Conservation (phyloP, 2,329 filamentous ascomycete genomes). For the Anthostomella pinea region DNA sequence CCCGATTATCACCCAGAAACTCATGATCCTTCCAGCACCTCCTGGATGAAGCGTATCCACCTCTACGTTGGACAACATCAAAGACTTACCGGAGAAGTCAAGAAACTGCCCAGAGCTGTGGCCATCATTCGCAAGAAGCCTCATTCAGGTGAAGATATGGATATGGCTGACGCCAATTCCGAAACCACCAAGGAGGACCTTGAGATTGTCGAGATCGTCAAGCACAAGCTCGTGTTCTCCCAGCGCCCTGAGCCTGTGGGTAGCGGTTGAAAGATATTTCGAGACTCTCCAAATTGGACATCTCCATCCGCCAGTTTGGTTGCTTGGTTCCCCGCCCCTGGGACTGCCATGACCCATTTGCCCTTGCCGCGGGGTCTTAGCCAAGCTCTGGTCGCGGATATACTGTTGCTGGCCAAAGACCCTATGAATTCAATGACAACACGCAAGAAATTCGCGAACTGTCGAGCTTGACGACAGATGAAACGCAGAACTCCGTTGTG, state of each 20-base stretch:
- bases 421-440: no score
- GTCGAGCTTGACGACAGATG: no score
- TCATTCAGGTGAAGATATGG: constrained; percentile 38
- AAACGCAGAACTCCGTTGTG: no score
- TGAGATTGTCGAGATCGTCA: constrained; percentile 84
- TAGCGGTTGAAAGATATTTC: constrained; percentile 30
- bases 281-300: no score
- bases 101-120: constrained; percentile 75
- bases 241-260: constrained; percentile 82
- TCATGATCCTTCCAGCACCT: constrained; percentile 50
- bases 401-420: no score
- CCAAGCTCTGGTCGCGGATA: no score
- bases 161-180: constrained; percentile 39
- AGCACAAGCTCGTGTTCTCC: constrained; percentile 83
- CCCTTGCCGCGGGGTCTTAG: no score
- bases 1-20: constrained; percentile 64
- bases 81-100: constrained; percentile 83
- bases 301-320: no score
- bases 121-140: constrained; percentile 68
- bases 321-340: no score
- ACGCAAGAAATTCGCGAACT: no score
- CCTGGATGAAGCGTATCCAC: constrained; percentile 89
- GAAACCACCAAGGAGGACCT: constrained; percentile 49
- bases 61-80: constrained; percentile 88
- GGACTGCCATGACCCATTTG: no score